Evolutionary conservation across 106 monocot species (phyloP).

Genomic region (Agapanthus africanus): DNA sequence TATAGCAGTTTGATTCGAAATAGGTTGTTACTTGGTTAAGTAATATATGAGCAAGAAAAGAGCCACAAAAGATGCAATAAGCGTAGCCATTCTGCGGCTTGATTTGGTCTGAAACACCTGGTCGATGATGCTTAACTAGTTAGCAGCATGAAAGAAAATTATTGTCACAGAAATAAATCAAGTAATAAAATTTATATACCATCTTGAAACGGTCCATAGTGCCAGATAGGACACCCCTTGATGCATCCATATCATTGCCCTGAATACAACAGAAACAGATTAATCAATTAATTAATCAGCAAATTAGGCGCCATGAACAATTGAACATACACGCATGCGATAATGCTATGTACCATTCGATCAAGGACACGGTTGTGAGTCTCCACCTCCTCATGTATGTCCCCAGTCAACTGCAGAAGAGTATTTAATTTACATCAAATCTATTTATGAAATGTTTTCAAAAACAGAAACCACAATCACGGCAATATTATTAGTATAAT

Average conservation of each 20-base stretch:
- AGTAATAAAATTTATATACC: no score
- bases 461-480: no score
- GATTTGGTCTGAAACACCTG: slow-evolving; percentile 96
- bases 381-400: slow-evolving; percentile 93
- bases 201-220: slow-evolving; percentile 87
- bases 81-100: slow-evolving; percentile 77
- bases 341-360: slow-evolving; percentile 48
- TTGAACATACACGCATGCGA: background rate
- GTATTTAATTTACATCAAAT: no score
- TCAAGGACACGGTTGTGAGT: slow-evolving; percentile 73
- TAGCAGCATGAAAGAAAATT: no score
- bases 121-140: no score
- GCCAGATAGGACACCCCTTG: slow-evolving; percentile 75
- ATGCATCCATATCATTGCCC: slow-evolving; percentile 94
- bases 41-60: slow-evolving; percentile 91
- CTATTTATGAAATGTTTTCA: no score
- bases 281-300: no score
- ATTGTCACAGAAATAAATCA: no score
- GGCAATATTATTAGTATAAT: no score
- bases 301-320: no score
- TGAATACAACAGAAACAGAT: slow-evolving; percentile 10
- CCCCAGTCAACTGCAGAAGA: slow-evolving; percentile 74
- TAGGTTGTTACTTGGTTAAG: slow-evolving; percentile 52
- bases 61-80: slow-evolving; percentile 79
- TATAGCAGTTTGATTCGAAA: background rate